Base-by-base conservation (phyloP, 768 basidiomycete species). In the Kwoniella sp. region DNA sequence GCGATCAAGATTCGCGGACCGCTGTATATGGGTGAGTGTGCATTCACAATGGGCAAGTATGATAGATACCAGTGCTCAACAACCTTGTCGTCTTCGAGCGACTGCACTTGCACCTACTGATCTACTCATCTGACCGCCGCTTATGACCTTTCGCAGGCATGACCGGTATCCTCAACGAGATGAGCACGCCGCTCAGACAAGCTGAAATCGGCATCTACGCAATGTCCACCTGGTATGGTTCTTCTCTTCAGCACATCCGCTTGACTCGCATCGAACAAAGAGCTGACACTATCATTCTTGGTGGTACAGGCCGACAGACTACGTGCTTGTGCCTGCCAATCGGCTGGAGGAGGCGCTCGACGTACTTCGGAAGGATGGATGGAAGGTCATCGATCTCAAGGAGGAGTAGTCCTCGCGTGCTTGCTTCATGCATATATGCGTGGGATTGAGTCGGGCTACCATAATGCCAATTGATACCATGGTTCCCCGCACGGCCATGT, bases 191-290 rank as follows among this genome's bases (percentile, higher is more conserved):
- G 3, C 51, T 67, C 13, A 15, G 66, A 52, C 30, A 38, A 58
- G 66, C 61, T 29, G 55, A 57, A 20, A 63, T 67, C 23, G 55
- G 55, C 23, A 61, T 67, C 28, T 67, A 62, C 51, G 61, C 61
- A 17, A 37, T 67, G 15, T 62, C 66, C 2, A 67, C 66, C 1
- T 67, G 66, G 66, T 67, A n/a, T 50, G 65, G n/a, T n/a, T n/a
- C n/a, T 59, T 8, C 22, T 51, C 4, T 28, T 17, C 41, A 45
- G 34, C 13, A 34, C 34, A 34, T 34, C 13, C 34, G 34, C 34
- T 5, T 34, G 7, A 34, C 13, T 5, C n/a, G n/a, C n/a, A n/a
- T n/a, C n/a, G n/a, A n/a, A n/a, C n/a, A n/a, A 37, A 37, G 7
- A 37, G 34, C 34, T 37, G 34, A 37, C 34, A 37, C 13, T 37